Conservation (phyloP, 2,329 filamentous ascomycete species). For the Chaetomium olivaceum region DNA sequence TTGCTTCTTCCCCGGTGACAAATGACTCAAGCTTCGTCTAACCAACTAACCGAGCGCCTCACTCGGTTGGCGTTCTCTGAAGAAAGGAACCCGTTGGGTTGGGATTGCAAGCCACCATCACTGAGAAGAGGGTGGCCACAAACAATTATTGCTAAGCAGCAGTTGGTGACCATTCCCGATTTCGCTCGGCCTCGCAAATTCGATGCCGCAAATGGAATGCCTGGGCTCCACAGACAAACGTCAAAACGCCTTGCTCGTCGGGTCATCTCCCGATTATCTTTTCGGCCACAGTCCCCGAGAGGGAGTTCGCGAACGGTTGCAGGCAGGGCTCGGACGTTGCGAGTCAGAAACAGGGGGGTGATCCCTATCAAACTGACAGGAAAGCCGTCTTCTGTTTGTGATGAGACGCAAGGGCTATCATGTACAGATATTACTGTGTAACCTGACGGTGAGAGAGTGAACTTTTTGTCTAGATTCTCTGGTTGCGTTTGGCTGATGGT, state of each 20-base stretch:
- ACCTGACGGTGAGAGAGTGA: conserved; percentile 4
- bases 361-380: conserved; percentile 5
- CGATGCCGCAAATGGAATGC: background rate
- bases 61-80: background rate
- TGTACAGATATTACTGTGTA: background rate
- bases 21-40: background rate
- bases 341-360: conserved; percentile 8
- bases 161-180: background rate
- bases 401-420: conserved; percentile 5
- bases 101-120: background rate
- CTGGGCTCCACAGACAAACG: background rate
- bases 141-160: background rate
- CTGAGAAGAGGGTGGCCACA: background rate
- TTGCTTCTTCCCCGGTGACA: conserved; percentile 1
- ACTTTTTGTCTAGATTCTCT: background rate
- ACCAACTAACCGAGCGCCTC: background rate
- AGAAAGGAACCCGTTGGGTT: background rate
- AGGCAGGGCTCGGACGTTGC: background rate
- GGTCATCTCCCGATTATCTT: background rate
- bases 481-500: background rate
- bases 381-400: background rate
- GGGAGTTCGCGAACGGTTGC: conserved; percentile 2
- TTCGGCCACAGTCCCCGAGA: background rate
- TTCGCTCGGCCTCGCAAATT: background rate
- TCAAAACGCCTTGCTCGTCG: background rate